Percentiles rank a stretch among this genome's conserved stretches.
phyloP scores from a whole-genome alignment of 768 basidiomycete species.

The Strobilomyces echinocephalus region DNA sequence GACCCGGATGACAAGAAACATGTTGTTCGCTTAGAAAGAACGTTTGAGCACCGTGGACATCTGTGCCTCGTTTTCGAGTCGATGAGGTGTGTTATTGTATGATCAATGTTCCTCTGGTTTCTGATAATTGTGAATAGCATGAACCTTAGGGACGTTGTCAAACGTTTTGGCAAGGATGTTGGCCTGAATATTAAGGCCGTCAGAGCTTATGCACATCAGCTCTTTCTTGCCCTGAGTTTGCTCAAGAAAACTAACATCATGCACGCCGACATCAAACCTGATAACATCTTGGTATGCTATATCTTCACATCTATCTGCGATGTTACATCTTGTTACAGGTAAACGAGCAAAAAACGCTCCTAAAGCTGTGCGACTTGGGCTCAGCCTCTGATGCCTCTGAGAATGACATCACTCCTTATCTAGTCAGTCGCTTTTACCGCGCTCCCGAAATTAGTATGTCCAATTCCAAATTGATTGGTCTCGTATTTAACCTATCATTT shows the following conservation, averaged over 20 bases:
- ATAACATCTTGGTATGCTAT: conserved; percentile 83
- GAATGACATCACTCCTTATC: conserved; percentile 96
- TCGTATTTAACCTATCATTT: conserved; percentile 14
- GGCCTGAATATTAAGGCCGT: conserved; percentile 95
- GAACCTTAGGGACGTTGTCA: conserved; percentile 97
- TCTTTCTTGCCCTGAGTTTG: conserved; percentile 82
- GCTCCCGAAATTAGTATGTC: conserved; percentile 95
- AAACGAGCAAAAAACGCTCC: conserved; percentile 86
- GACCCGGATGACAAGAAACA: conserved; percentile 98
- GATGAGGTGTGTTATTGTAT: conserved; percentile 57
- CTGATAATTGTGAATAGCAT: conserved; percentile 50
- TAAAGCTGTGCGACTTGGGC: conserved; percentile 97
- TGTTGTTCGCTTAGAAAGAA: conserved; percentile 84
- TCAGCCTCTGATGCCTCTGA: conserved; percentile 93
- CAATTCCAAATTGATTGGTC: background rate
- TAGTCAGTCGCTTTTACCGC: conserved; percentile 95
- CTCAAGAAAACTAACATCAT: conserved; percentile 89
- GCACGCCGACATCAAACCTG: conserved; percentile 99
- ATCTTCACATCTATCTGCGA: conserved; percentile 11
- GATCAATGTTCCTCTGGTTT: conserved; percentile 4
- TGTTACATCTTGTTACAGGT: conserved; percentile 48
- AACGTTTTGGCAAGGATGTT: conserved; percentile 97
- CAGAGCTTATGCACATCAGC: conserved; percentile 97
- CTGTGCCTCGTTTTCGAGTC: conserved; percentile 94
- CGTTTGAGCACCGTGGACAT: conserved; percentile 97